A percentile compares a stretch with the other conserved stretches of the same genome.
These are phyloP conservation scores for Yueomyces sinensis DNA, from an alignment of 805 yeast genomes.

Conservation along the genomic window DNA sequence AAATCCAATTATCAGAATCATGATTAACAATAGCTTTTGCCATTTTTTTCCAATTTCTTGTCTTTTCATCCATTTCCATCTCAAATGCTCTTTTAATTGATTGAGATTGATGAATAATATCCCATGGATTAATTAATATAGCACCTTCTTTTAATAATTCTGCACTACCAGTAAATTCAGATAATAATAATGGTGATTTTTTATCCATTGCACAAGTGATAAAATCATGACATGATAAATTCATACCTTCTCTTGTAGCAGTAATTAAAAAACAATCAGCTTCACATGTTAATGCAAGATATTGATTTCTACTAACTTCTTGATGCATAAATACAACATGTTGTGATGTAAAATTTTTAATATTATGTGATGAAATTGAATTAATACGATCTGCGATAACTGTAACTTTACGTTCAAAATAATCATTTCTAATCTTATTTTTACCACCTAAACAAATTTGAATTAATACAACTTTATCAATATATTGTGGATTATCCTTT, in stretches of 20 bases:
- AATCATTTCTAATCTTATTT: constrained; percentile 36
- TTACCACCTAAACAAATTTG: constrained; percentile 57
- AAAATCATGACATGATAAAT: constrained; percentile 90
- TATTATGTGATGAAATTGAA: constrained; percentile 49
- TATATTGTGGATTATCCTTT: constrained; percentile 54
- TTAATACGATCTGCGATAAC: constrained; percentile 78
- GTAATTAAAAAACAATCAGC: constrained; percentile 83
- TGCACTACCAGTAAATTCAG: constrained; percentile 95
- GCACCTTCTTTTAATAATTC: constrained; percentile 61
- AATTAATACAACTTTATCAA: constrained; percentile 59
- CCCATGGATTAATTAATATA: constrained; percentile 84
- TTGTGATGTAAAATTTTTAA: constrained; percentile 47
- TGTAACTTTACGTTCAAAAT: constrained; percentile 60
- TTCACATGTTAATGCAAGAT: constrained; percentile 70
- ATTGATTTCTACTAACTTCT: constrained; percentile 81
- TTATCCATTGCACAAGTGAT: constrained; percentile 57
- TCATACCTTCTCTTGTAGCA: constrained; percentile 93
- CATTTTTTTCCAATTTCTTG: constrained; percentile 47
- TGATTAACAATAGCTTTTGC: constrained; percentile 43
- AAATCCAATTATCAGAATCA: constrained; percentile 70
- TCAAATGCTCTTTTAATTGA: constrained; percentile 51
- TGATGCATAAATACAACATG: constrained; percentile 83
- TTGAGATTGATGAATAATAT: constrained; percentile 47
- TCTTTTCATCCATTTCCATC: constrained; percentile 46
- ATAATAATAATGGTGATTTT: constrained; percentile 70